Base-by-base conservation (phyloP, 768 basidiomycete species). In the Brasilioporus rufonigricans region DNA sequence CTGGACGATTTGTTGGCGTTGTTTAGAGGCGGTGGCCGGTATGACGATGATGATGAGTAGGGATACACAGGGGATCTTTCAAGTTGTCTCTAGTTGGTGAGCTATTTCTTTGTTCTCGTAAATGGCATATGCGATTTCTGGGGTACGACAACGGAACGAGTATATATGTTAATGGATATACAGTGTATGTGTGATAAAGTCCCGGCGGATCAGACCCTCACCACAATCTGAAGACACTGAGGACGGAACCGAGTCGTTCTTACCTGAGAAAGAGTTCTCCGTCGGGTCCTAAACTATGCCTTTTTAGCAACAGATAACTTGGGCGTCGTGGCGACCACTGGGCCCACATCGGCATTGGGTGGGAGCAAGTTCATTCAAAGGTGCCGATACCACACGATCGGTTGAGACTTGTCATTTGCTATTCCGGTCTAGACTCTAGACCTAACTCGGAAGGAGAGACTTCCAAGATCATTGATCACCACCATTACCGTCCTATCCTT, bases 1-100 rank as follows among this genome's bases (percentile, higher is more conserved):
- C 75, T 93, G 73, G 86, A 93, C 24, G 95, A 98, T 56, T 78
- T 98, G 58, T 80, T 95, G 71, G 87, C 85, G 0, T 73, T 93
- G 36, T 92, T 93, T 79, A 76, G 80, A 52, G 77, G 78, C 41
- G 81, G 82, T 44, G 77, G 76, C 16, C 73, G 74, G 13, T 76
- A 85, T 44, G 85, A 85, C 12, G 62, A 62, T 2, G 61, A 61
- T 14, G 55, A 56, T 7, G 52, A 53, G 4, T 57, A 60, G 39
- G 12, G 3, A 8, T 13, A 40, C 1, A 14, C 10, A 8, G 0
- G 7, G 9, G 13, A 44, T 23, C 4, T 11, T 27, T 27, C 13
- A 19, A 5, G 51, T 23, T 35, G 9, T 29, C n/a, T 19, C 33
- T 35, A 21, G n/a, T 51, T 12, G 35, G 3, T 35, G 18, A 23